Evolutionary conservation across 225 moss, liverwort and hornwort genomes (phyloP).

Genomic region (Climacium dendroides): DNA sequence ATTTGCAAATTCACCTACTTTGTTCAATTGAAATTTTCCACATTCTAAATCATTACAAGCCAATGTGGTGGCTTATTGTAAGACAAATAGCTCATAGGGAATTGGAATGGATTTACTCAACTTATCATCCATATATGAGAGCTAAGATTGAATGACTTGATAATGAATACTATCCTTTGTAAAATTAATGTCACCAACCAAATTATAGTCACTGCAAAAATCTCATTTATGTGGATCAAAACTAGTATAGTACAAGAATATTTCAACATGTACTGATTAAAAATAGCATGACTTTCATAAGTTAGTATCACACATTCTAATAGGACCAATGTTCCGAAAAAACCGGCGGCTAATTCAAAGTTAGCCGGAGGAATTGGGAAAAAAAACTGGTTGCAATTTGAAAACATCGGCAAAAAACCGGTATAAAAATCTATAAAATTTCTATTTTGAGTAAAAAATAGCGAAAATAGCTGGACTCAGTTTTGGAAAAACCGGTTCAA

Average conservation of each 20-base stretch:
- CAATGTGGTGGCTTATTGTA: fast-evolving
- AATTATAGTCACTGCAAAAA: neutral
- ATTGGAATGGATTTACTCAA: neutral
- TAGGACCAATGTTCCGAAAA: too few relatives aligned
- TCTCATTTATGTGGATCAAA: neutral
- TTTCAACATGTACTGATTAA: neutral
- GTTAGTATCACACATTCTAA: neutral
- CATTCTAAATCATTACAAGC: too few relatives aligned
- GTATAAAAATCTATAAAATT: too few relatives aligned
- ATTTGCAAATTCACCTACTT: neutral
- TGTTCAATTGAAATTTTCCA: neutral
- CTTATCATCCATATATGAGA: neutral
- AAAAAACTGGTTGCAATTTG: too few relatives aligned
- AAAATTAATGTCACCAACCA: neutral
- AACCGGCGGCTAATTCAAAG: too few relatives aligned
- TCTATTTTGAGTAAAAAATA: too few relatives aligned
- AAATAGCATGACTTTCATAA: neutral
- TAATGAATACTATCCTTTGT: neutral
- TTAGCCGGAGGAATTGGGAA: too few relatives aligned
- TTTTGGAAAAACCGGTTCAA: too few relatives aligned
- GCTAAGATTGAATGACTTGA: fast-evolving
- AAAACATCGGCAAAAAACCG: too few relatives aligned
- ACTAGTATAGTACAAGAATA: neutral
- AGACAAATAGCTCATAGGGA: neutral
- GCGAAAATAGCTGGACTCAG: too few relatives aligned